These are phyloP conservation scores for Solanum paucissectum DNA, from an alignment of 257 asterid species.

Conservation along the genomic window DNA sequence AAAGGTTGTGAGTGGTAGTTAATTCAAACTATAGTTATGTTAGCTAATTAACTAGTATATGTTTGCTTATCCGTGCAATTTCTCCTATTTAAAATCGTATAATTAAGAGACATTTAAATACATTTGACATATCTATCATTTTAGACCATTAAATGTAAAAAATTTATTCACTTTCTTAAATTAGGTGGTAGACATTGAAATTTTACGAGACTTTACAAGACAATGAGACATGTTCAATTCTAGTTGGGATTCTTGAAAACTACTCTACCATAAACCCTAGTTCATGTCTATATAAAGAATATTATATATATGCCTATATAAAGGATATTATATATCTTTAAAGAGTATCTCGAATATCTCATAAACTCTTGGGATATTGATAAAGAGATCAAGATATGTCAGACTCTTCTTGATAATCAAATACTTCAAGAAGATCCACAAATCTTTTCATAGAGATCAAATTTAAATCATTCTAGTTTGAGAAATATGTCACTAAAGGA, in stretches of 20 bases:
- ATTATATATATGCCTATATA: neutral
- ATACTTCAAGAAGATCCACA: neutral
- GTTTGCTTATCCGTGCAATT: too few species aligned
- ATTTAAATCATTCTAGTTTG: too few species aligned
- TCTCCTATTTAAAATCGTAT: neutral
- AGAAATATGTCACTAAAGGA: too few species aligned
- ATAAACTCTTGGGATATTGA: too few species aligned
- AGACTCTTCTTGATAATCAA: too few species aligned
- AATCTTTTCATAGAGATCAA: neutral
- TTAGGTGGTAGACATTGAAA: neutral
- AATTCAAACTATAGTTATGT: neutral
- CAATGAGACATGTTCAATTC: neutral
- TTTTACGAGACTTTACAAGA: neutral
- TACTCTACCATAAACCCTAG: neutral
- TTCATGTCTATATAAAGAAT: neutral
- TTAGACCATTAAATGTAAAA: neutral
- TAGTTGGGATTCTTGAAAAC: neutral
- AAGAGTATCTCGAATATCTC: neutral
- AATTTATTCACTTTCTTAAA: too few species aligned
- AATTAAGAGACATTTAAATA: neutral
- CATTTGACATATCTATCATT: neutral
- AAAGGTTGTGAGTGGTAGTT: neutral
- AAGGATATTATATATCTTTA: neutral
- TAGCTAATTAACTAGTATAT: neutral
- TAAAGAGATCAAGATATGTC: too few species aligned